Evolutionary conservation across 768 basidiomycete genomes (phyloP), one percentile per base, ranked within the genome.

Genomic region (Mycena kentingensis): DNA sequence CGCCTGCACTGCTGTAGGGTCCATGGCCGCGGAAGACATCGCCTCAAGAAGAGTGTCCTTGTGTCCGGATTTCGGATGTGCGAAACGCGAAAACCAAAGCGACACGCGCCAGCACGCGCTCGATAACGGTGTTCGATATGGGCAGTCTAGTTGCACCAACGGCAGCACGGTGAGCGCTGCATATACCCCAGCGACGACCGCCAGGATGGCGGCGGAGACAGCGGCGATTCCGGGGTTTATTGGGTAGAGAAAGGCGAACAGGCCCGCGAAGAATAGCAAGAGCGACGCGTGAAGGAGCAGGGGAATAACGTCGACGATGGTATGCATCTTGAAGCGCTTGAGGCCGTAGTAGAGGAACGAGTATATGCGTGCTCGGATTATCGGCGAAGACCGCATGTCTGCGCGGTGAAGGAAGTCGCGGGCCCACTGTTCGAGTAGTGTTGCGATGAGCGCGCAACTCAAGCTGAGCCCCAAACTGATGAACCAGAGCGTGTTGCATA

Each of bases 231-330:
- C 16, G 10, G 8, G 21, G 19, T 47, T 45, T 13, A 58, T 18
- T 3, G 56, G 46, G 16, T 31, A 13, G 2, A 57, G 32, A 22
- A 54, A 61, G n/a, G 57, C 37, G 39, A 55, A 37, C 10, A 61
- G 35, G 15, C 57, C 60, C 18, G 37, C 45, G 38, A 61, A 57
- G 47, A 61, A 61, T 26, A 61, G 38, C 1, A 35, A 18, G 15
- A 61, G 53, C 6, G 60, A 54, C 2, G 54, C 35, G 18, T 61
- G 60, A 18, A 61, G 34, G 43, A 58, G 46, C 19, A 54, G 27
- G 13, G 60, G 60, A 27, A 61, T 51, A 18, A 44, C 28, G 29
- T 51, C 49, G 19, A 51, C 49, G 28, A 51, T 31, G 2, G 35
- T 34, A 32, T 50, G 49, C 39, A 50, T 50, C 3, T 31, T 18